These are phyloP conservation scores for Colletotrichum navitas DNA, from an alignment of 2,329 filamentous ascomycete species.

Conservation along the genomic window DNA sequence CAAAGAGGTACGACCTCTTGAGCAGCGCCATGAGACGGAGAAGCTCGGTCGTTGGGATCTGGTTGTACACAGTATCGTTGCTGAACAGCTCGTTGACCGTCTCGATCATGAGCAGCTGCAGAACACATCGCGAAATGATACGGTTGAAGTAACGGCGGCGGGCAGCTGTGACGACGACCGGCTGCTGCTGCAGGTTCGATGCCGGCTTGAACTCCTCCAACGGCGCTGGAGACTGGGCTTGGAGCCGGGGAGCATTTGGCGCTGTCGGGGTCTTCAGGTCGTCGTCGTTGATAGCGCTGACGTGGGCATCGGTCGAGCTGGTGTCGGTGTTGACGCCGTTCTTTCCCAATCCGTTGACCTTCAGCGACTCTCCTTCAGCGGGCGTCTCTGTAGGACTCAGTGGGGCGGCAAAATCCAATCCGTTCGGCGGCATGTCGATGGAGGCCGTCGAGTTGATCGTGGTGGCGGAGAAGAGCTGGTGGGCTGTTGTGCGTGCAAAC, in stretches of 20 bases:
- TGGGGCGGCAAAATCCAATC: constrained; percentile 62
- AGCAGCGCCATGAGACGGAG: constrained; percentile 92
- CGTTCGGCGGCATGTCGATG: constrained; percentile 65
- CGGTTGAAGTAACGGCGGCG: constrained; percentile 97
- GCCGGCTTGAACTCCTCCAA: constrained; percentile 91
- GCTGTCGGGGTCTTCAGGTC: constrained; percentile 50
- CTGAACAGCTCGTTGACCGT: constrained; percentile 99
- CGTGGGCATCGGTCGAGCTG: constrained; percentile 50
- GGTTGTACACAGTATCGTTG: constrained; percentile 92
- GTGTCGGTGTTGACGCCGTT: constrained; percentile 50
- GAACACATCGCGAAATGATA: constrained; percentile 97
- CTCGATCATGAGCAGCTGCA: constrained; percentile 99
- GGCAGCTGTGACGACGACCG: constrained; percentile 91
- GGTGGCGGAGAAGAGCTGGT: constrained; percentile 92
- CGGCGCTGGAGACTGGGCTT: constrained; percentile 52
- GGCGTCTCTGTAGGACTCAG: constrained; percentile 57
- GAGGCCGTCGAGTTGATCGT: constrained; percentile 67
- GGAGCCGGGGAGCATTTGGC: constrained; percentile 28
- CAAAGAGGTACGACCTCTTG: constrained; percentile 97
- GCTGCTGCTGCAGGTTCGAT: constrained; percentile 83
- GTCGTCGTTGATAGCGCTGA: constrained; percentile 52
- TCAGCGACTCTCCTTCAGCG: constrained; percentile 69
- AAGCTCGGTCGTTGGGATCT: constrained; percentile 91
- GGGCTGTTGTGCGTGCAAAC: constrained; percentile 93
- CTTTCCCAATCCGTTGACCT: constrained; percentile 68